Conservation (phyloP, 2,329 filamentous ascomycete genomes). For the Mycosphaerella sp. region DNA sequence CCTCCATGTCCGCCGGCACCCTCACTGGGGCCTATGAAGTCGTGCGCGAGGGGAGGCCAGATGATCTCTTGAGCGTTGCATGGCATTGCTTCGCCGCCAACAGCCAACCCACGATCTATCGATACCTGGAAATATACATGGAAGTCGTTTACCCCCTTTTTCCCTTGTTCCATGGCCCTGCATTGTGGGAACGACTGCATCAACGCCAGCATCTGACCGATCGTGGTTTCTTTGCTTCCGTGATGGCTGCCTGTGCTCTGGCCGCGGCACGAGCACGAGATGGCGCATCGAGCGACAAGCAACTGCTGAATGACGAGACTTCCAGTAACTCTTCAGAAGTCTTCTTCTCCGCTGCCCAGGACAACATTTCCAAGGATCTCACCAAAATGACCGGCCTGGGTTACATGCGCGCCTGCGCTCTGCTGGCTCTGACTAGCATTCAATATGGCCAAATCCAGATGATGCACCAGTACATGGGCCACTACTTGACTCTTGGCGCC, state of each 20-base stretch:
- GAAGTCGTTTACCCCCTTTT: constrained; percentile 51
- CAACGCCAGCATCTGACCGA: constrained; percentile 41
- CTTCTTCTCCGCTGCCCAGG: constrained; percentile 42
- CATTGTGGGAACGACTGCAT: constrained; percentile 38
- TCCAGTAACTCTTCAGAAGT: constrained; percentile 36
- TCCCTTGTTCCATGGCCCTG: constrained; percentile 48
- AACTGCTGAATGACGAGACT: constrained; percentile 12
- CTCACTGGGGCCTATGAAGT: constrained; percentile 20
- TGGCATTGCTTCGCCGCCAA: constrained; percentile 41
- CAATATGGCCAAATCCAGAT: constrained; percentile 47
- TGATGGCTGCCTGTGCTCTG: constrained; percentile 50
- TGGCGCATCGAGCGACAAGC: constrained; percentile 40
- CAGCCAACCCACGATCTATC: constrained; percentile 37
- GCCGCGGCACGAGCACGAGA: constrained; percentile 47
- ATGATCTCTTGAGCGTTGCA: constrained; percentile 28
- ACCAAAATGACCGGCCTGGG: constrained; percentile 34
- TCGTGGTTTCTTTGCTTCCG: constrained; percentile 43
- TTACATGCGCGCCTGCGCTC: constrained; percentile 43
- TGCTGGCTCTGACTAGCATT: constrained; percentile 48
- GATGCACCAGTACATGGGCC: constrained; percentile 49
- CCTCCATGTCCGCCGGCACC: constrained; percentile 9
- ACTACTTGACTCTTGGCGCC: constrained; percentile 46
- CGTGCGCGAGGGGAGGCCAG: constrained; percentile 24
- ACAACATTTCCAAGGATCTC: constrained; percentile 38
- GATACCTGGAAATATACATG: constrained; percentile 46